phyloP scores from a whole-genome alignment of 352 stramenopile species.

The Pythium aristosporum region DNA sequence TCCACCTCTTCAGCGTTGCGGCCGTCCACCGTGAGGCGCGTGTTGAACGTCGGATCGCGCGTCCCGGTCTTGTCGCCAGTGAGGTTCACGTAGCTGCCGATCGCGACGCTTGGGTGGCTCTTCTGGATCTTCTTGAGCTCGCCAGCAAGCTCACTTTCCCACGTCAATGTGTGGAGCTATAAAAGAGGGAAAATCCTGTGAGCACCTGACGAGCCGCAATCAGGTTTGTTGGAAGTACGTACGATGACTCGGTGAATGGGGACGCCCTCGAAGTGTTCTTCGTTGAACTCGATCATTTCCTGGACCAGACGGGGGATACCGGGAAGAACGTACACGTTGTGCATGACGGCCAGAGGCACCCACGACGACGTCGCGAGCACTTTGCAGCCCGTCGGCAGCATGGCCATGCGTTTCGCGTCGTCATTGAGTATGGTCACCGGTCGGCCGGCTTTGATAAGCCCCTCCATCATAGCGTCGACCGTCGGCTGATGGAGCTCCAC shows the following conservation, averaged over 20 bases:
- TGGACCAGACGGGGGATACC: slow-evolving; percentile 76
- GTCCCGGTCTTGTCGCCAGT: slow-evolving; percentile 56
- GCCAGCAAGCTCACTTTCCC: slow-evolving; percentile 69
- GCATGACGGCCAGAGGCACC: slow-evolving; percentile 63
- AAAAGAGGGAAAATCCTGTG: not conserved
- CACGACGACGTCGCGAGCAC: slow-evolving; percentile 54
- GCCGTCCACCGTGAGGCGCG: slow-evolving; percentile 61
- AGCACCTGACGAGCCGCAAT: not conserved
- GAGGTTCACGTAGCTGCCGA: slow-evolving; percentile 87
- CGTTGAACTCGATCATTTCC: slow-evolving; percentile 79
- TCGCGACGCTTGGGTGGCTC: slow-evolving; percentile 57
- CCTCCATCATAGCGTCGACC: slow-evolving; percentile 41
- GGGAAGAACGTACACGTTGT: slow-evolving; percentile 85
- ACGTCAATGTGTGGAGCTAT: slow-evolving; percentile 66
- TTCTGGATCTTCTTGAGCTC: slow-evolving; percentile 68
- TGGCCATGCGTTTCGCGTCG: slow-evolving; percentile 76
- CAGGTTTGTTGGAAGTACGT: slow-evolving; percentile 25
- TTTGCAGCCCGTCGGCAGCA: slow-evolving; percentile 62
- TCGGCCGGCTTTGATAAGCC: slow-evolving; percentile 32
- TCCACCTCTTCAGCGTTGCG: slow-evolving; percentile 52
- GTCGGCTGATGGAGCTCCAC: slow-evolving; percentile 71
- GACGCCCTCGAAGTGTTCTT: slow-evolving; percentile 76
- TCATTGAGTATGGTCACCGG: slow-evolving; percentile 48
- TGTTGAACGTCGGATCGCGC: slow-evolving; percentile 61
- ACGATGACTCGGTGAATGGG: slow-evolving; percentile 78